Evolutionary conservation across 148 eudicot species (phyloP), one percentile per base, ranked within the genome.

Genomic region (Fagopyrum tataricum): DNA sequence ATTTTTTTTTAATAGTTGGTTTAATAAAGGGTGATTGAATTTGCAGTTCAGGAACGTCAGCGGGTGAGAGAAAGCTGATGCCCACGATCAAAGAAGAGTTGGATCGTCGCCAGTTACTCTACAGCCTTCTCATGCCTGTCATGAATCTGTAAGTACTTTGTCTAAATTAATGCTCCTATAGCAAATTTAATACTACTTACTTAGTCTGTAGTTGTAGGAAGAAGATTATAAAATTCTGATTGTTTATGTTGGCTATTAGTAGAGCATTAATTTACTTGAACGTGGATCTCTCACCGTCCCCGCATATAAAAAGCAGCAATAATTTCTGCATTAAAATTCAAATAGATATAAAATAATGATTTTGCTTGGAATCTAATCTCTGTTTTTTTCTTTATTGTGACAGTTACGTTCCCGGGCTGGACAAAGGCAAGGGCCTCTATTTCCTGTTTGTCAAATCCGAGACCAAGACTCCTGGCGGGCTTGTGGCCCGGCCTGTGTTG

Each of bases 41-140:
- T 26, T 64, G 74, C 85, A 92, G 97, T 74, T 92, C 96, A 55
- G 97, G 97, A 11, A 92, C 97, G 10, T 92, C 97, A 24, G 96
- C 96, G 21, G 97, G 97, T 11, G 97, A 92, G 67, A 87, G 96
- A 77, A 92, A 92, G 69, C 76, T 92, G 31, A 90, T 90, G 92
- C 97, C 97, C 4, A 90, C 97, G 47, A 92, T 90, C 73, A 72
- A 82, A 76, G 97, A 92, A 70, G 97, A 92, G 80, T 74, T 87
- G 72, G 86, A 88, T 76, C 96, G 97, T 20, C 89, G 96, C 53
- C 93, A 88, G 81, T 79, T 85, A 20, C 84, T 92, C 0, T 92
- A 92, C 84, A 88, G 96, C 70, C 96, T 92, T 76, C 93, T 90
- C 51, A 85, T 86, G 93, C 96, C 97, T 46, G 97, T 92, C 70